These are phyloP conservation scores for Scedosporium boydii DNA, from an alignment of 2,329 filamentous ascomycete genomes.

Conservation along the genomic window DNA sequence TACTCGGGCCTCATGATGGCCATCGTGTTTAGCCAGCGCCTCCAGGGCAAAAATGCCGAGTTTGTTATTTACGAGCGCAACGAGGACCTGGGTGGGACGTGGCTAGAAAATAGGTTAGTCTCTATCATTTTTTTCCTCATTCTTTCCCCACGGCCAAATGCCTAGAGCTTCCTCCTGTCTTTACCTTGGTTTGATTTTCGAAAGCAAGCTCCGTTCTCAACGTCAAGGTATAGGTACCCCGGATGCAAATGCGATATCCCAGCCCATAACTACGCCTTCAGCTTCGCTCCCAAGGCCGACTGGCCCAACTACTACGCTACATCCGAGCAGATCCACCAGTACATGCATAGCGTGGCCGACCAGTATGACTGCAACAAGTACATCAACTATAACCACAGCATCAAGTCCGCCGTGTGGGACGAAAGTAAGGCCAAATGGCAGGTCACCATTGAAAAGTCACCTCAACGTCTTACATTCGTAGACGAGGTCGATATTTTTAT, in stretches of 20 bases:
- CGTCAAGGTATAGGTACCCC: slow-evolving; percentile 5
- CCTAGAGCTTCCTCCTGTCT: no score
- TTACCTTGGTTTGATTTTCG: no score
- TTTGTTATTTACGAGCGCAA: slow-evolving; percentile 12
- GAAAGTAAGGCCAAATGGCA: slow-evolving; percentile 37
- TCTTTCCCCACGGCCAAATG: no score
- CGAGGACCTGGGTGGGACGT: slow-evolving; percentile 7
- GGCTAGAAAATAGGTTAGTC: slow-evolving; percentile 7
- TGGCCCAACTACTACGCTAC: slow-evolving; percentile 11
- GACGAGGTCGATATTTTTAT: slow-evolving; percentile 10
- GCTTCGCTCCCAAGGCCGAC: slow-evolving; percentile 11
- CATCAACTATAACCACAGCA: slow-evolving; percentile 40
- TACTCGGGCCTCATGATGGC: slow-evolving; percentile 21
- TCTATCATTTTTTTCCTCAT: neutral
- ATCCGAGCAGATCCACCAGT: slow-evolving; percentile 9
- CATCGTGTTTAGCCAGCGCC: slow-evolving; percentile 17
- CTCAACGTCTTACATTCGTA: neutral
- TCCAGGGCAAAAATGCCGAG: slow-evolving; percentile 15
- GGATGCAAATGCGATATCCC: slow-evolving; percentile 9
- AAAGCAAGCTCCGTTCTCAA: no score
- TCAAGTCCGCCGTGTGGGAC: slow-evolving; percentile 33
- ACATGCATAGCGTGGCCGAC: slow-evolving; percentile 42
- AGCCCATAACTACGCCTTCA: slow-evolving; percentile 10
- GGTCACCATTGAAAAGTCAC: neutral
- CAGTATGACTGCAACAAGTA: slow-evolving; percentile 57